Percentiles rank a stretch among this genome's conserved stretches.
Evolutionary conservation across 78 protist species (phyloP).

Genomic region (Ministeria vibrans): DNA sequence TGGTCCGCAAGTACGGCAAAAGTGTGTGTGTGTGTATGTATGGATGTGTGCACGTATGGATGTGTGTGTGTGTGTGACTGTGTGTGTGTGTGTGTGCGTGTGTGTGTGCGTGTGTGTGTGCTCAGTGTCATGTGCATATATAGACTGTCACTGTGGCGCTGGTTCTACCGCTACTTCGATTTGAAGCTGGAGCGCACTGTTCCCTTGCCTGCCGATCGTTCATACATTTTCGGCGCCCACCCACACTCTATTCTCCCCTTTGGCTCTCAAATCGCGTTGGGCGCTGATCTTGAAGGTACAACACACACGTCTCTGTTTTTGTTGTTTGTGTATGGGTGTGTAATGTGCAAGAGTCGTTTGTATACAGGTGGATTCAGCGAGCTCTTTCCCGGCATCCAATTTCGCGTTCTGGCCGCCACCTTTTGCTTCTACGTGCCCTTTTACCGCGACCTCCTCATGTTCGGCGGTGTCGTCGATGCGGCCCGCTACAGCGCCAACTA

Average conservation of each 20-base stretch:
- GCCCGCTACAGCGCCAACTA: neutral
- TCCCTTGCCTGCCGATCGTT: neutral
- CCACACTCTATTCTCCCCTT: conserved; percentile 32
- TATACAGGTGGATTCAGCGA: neutral
- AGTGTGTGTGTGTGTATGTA: neutral
- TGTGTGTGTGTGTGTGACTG: neutral
- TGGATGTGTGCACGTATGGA: neutral
- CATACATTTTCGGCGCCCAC: conserved; percentile 26
- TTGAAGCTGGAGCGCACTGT: neutral
- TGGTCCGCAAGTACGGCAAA: neutral
- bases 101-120: neutral
- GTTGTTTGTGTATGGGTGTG: too few relatives aligned
- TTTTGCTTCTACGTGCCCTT: conserved; percentile 24
- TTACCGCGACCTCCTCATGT: conserved; percentile 21
- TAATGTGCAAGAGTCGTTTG: too few relatives aligned
- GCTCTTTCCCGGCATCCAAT: conserved; percentile 4
- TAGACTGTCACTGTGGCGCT: neutral
- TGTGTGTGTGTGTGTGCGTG: neutral
- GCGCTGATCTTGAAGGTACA: neutral
- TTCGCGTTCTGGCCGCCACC: conserved; percentile 17
- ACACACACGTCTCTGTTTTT: too few relatives aligned
- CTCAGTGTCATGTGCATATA: neutral
- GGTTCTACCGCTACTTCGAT: conserved; percentile 1
- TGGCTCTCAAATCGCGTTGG: neutral
- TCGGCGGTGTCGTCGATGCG: conserved; percentile 33